Base-by-base conservation (phyloP, 768 basidiomycete species). In the Naganishia friedmannii region DNA sequence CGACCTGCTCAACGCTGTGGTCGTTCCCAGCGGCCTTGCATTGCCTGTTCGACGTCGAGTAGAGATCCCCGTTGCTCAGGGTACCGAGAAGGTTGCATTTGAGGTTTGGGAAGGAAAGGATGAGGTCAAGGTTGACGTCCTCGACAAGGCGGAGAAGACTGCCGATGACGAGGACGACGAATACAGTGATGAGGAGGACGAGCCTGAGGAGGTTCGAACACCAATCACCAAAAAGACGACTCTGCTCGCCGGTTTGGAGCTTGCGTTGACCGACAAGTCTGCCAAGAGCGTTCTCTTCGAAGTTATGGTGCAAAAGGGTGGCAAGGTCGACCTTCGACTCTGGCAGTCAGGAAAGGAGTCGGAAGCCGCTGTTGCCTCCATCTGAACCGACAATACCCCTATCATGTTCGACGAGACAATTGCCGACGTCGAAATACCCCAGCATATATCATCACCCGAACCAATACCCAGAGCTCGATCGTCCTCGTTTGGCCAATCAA, bases 101-200 rank as follows among this genome's bases (percentile, higher is more conserved):
- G 83, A 82, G 74, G 42, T 83, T 23, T 82, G 82, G 81, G 82
- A 83, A 73, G 82, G 80, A 53, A 79, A 81, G 67, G 78, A 80
- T 55, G 79, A 79, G 57, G 78, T 83, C 73, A 79, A 80, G 70
- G 79, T 83, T n/a, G 77, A 78, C 55, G 75, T 77, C 65, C 72
- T 80, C 26, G 77, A 79, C 8, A 45, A n/a, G 34, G 23, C 3
- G 12, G 60, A 65, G n/a, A 58, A 65, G 55, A 34, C 46, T 53
- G 53, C 46, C 6, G 71, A 77, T 65, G 69, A 74, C 34, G 74
- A 73, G 29, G 72, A 73, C 23, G 74, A 74, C 31, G 77, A 75
- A 12, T 74, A 75, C 10, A 73, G 73, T 29, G 78, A 79, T 53
- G 78, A 79, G 37, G 77, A 80, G 58, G 79, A 74, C 51, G 73